A percentile compares a stretch with the other conserved stretches of the same genome.
phyloP scores from a whole-genome alignment of 2,329 filamentous ascomycete species.

The Pseudopyrenochaeta lycopersici region DNA sequence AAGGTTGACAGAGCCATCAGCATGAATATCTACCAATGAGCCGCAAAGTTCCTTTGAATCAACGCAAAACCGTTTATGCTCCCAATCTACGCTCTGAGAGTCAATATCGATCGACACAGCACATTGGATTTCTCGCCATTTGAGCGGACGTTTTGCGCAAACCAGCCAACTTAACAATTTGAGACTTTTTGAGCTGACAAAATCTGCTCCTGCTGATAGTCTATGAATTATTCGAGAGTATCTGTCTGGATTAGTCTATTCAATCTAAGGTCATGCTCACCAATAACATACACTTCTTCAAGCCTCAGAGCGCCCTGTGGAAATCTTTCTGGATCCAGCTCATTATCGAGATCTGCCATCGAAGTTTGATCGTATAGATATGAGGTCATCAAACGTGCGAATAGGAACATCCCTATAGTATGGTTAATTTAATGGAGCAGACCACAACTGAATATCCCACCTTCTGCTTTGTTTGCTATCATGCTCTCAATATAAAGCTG shows the following conservation, averaged over 20 bases:
- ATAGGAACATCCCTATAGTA: slow-evolving; percentile 32
- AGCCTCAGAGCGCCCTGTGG: no score
- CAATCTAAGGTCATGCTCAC: no score
- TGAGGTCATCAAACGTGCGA: slow-evolving; percentile 28
- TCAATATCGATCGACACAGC: slow-evolving; percentile 43
- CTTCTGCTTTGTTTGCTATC: no score
- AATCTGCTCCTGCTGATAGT: no score
- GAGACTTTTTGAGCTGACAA: no score
- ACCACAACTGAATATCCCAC: no score
- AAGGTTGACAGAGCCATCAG: slow-evolving; percentile 7
- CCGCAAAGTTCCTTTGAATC: slow-evolving; percentile 47
- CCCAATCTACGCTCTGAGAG: slow-evolving; percentile 23
- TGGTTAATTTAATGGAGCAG: not conserved
- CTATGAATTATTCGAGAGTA: no score
- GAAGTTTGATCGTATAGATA: slow-evolving; percentile 23
- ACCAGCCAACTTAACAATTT: slow-evolving; percentile 52
- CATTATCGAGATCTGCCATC: not conserved
- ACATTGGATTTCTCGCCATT: slow-evolving; percentile 54
- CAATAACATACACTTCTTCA: no score
- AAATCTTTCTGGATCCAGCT: slow-evolving; percentile 3
- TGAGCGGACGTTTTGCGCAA: slow-evolving; percentile 51
- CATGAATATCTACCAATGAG: slow-evolving; percentile 43
- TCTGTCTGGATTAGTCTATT: no score
- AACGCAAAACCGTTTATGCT: no score
- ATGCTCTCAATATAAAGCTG: no score